phyloP scores from a whole-genome alignment of 2,329 filamentous ascomycete genomes.

The Colletotrichum gloeosporioides region DNA sequence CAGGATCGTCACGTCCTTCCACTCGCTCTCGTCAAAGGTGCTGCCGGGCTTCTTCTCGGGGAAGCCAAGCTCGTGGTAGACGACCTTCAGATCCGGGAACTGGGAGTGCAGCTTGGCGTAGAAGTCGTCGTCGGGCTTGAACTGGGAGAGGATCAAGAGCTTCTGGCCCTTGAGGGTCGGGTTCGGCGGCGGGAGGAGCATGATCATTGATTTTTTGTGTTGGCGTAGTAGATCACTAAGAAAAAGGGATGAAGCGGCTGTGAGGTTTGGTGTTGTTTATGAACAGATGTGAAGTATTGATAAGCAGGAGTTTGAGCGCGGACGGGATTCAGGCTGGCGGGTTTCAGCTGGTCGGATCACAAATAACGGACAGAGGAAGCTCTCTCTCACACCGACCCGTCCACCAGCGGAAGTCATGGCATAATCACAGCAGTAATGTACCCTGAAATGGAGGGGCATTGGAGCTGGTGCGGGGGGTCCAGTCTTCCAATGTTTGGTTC shows the following conservation, averaged over 20 bases:
- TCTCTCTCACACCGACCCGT: background rate
- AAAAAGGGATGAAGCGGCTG: background rate
- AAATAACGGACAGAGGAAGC: background rate
- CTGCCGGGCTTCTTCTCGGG: constrained; percentile 27
- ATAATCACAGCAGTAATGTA: background rate
- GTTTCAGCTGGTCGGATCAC: background rate
- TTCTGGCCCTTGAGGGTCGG: constrained; percentile 45
- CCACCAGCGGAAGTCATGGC: background rate
- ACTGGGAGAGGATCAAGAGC: constrained; percentile 46
- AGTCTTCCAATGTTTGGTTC: background rate
- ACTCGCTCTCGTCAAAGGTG: constrained; percentile 40
- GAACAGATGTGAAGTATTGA: background rate
- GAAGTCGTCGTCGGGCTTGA: constrained; percentile 34
- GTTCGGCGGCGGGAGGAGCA: constrained; percentile 17
- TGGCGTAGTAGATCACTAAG: background rate
- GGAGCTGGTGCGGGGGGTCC: background rate
- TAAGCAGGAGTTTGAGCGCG: background rate
- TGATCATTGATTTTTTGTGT: background rate
- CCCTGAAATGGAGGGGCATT: background rate
- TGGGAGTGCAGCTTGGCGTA: constrained; percentile 39
- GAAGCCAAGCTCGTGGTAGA: constrained; percentile 33
- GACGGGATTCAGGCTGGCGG: background rate
- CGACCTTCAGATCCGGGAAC: constrained; percentile 51
- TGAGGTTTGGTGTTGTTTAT: background rate
- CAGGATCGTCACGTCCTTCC: constrained; percentile 54